These are phyloP conservation scores for Blepharisma stoltei DNA, from an alignment of 73 alveolate genomes.

Conservation along the genomic window DNA sequence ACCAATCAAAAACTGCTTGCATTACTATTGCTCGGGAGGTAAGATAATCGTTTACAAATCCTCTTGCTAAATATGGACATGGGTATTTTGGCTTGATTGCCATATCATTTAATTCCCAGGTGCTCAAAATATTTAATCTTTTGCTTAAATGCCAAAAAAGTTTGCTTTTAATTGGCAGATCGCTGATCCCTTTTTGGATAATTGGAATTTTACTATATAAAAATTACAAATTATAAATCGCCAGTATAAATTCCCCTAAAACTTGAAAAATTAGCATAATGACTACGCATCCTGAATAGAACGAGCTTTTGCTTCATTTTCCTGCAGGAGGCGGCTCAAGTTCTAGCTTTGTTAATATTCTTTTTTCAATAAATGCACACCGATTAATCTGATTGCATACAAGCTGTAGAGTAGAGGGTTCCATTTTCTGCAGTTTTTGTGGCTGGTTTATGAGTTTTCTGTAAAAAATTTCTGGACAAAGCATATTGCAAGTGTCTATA, in stretches of 20 bases:
- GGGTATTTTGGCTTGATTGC: conserved; percentile 27
- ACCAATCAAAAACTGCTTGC: conserved; percentile 44
- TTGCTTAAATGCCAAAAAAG: conserved; percentile 26
- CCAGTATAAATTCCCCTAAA: conserved; percentile 25
- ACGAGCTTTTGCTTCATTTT: background rate
- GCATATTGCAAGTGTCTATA: background rate
- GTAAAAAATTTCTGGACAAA: conserved; percentile 1
- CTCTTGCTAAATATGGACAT: conserved; percentile 25
- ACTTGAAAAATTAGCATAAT: background rate
- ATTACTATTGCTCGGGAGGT: conserved; percentile 39
- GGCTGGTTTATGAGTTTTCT: background rate
- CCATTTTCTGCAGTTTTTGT: conserved; percentile 19
- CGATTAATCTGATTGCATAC: conserved; percentile 37
- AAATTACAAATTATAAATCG: background rate
- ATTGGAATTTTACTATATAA: background rate
- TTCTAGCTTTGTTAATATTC: background rate
- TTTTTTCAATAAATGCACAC: conserved; percentile 29
- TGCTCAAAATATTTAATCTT: conserved; percentile 15
- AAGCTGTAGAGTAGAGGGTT: conserved; percentile 34
- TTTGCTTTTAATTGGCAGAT: conserved; percentile 28
- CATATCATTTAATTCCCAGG: conserved; percentile 31
- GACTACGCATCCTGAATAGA: too few species aligned
- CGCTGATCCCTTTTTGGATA: conserved; percentile 28
- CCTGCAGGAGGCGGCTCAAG: background rate
- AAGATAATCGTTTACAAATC: conserved; percentile 27